These are phyloP conservation scores for Amaranthus palmeri DNA, from an alignment of 148 eudicot species.

Conservation along the genomic window DNA sequence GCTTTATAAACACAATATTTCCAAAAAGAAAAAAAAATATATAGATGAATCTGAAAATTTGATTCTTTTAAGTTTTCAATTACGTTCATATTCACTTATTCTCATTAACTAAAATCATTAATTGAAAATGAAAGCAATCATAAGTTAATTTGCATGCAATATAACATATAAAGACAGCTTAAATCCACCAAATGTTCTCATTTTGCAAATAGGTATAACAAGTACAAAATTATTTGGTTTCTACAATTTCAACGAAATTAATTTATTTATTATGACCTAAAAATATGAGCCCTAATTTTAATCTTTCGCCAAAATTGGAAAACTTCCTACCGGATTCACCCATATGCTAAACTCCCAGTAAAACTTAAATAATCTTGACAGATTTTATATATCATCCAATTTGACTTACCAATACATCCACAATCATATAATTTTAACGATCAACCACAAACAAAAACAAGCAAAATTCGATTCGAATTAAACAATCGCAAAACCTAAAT, in stretches of 20 bases:
- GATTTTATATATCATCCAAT: neutral
- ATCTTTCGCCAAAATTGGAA: neutral
- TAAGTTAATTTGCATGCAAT: too few species aligned
- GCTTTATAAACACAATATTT: neutral
- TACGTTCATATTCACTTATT: too few species aligned
- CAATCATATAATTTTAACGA: neutral
- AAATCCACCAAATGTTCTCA: too few species aligned
- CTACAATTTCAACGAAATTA: neutral
- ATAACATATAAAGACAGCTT: too few species aligned
- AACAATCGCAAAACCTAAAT: neutral
- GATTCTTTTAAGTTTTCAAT: neutral
- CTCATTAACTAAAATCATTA: too few species aligned
- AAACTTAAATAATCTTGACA: too few species aligned
- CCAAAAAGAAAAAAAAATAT: too few species aligned
- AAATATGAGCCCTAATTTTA: neutral
- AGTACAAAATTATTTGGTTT: neutral
- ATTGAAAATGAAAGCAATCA: too few species aligned
- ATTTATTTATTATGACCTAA: neutral
- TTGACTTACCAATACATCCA: neutral
- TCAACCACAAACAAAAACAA: neutral
- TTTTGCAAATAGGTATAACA: too few species aligned
- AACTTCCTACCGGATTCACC: neutral
- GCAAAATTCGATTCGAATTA: neutral
- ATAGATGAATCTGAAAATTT: neutral
- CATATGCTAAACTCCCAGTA: neutral